Conservation (phyloP, 768 basidiomycete genomes). For the Psilocybe cubensis region DNA sequence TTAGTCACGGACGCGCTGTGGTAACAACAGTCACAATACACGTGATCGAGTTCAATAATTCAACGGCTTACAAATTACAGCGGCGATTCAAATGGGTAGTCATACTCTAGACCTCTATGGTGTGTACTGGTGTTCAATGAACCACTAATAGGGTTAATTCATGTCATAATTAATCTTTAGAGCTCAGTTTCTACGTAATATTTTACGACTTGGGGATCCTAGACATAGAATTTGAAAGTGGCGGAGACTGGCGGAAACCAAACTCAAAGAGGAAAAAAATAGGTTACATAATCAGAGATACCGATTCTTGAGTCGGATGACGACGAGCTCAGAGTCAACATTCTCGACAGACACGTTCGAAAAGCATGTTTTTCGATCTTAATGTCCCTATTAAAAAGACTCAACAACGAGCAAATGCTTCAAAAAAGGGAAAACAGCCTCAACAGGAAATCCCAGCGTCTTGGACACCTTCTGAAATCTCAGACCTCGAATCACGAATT, state of each 20-base stretch:
- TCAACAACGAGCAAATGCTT: constrained; percentile 30
- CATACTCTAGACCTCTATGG: too few species aligned
- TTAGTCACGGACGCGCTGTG: not conserved
- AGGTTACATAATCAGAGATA: too few species aligned
- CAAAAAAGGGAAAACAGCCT: constrained; percentile 62
- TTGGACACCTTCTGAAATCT: constrained; percentile 61
- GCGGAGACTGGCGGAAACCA: too few species aligned
- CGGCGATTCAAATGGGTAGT: too few species aligned
- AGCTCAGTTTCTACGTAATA: too few species aligned
- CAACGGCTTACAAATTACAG: too few species aligned
- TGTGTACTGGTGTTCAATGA: too few species aligned
- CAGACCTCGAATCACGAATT: constrained; percentile 61
- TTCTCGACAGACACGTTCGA: not conserved
- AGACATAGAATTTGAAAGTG: too few species aligned
- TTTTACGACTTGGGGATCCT: too few species aligned
- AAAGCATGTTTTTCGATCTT: constrained; percentile 66
- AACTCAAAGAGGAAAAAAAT: too few species aligned
- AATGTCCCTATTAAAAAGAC: constrained; percentile 56
- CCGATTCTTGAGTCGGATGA: not conserved
- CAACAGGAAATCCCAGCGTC: constrained; percentile 29
- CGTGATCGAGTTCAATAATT: not conserved
- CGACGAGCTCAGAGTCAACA: not conserved
- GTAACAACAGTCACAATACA: not conserved
- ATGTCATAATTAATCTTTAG: too few species aligned
- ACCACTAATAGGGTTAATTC: too few species aligned